A percentile compares a stretch with the other conserved stretches of the same genome.
Conservation (phyloP, 192 early-diverging fungal species). For the Coemansia umbellata region DNA sequence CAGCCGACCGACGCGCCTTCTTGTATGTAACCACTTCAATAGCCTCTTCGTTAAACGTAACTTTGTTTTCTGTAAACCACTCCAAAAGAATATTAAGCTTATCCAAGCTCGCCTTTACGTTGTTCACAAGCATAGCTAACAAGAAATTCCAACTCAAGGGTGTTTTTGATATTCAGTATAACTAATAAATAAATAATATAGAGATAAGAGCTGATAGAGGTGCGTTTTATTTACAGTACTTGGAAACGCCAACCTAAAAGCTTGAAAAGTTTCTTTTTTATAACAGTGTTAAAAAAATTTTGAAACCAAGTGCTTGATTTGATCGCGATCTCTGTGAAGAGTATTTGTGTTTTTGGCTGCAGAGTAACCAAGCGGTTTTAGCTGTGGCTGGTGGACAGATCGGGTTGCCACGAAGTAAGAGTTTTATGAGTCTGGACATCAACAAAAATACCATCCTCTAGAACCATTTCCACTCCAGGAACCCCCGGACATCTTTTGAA, state of each 20-base stretch:
- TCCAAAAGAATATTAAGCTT: constrained; percentile 25
- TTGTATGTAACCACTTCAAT: constrained; percentile 50
- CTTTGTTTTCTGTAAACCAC: constrained; percentile 62
- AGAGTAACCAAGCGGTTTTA: too few species aligned
- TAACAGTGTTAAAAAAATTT: background rate
- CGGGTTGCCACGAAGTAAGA: constrained; percentile 2
- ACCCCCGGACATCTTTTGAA: constrained; percentile 40
- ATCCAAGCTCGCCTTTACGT: constrained; percentile 4
- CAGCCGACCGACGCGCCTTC: constrained; percentile 5
- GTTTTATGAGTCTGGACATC: constrained; percentile 17
- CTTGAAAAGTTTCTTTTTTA: too few species aligned
- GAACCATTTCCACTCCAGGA: constrained; percentile 39
- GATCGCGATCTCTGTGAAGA: constrained; percentile 1
- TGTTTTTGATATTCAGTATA: too few species aligned
- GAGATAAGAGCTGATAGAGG: too few species aligned
- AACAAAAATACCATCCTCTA: constrained; percentile 10
- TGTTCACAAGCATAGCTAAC: constrained; percentile 1
- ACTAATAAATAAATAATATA: too few species aligned
- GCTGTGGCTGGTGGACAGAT: background rate
- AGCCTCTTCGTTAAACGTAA: constrained; percentile 56
- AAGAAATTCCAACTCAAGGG: too few species aligned
- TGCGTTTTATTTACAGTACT: too few species aligned
- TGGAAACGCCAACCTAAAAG: too few species aligned
- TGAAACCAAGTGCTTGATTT: background rate
- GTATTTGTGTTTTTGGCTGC: too few species aligned